phyloP scores from a whole-genome alignment of 768 basidiomycete genomes.

The Rhodotorula kratochvilovae region DNA sequence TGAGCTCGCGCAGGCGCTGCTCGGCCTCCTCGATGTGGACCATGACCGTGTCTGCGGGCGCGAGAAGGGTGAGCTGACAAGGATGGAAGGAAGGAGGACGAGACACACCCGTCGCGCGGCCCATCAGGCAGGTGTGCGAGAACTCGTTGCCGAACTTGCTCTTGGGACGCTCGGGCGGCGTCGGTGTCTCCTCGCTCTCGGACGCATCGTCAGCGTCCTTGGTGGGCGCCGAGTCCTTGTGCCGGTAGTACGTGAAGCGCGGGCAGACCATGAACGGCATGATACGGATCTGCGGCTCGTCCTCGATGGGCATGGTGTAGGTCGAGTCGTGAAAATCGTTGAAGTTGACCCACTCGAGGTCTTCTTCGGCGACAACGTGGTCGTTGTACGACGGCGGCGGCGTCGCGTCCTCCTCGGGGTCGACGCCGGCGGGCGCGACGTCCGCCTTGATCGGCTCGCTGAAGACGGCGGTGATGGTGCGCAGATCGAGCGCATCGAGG shows the following conservation, averaged over 20 bases:
- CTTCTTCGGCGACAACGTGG: slow-evolving; percentile 29
- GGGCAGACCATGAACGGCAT: slow-evolving; percentile 73
- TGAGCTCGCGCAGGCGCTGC: slow-evolving; percentile 32
- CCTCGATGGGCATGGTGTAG: slow-evolving; percentile 55
- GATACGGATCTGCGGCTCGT: slow-evolving; percentile 61
- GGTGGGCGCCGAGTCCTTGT: slow-evolving; percentile 18
- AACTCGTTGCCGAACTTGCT: slow-evolving; percentile 78
- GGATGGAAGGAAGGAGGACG: background rate
- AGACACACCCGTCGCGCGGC: slow-evolving; percentile 48
- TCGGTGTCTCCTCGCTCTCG: background rate
- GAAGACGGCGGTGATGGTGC: slow-evolving; percentile 73
- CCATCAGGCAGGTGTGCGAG: slow-evolving; percentile 75
- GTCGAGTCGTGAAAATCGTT: slow-evolving; percentile 80
- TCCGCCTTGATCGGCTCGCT: slow-evolving; percentile 63
- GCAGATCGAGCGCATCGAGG: slow-evolving; percentile 68
- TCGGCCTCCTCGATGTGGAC: slow-evolving; percentile 37
- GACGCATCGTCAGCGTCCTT: slow-evolving; percentile 19
- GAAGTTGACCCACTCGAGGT: slow-evolving; percentile 61
- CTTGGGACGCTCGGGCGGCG: slow-evolving; percentile 10
- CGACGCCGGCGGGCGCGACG: slow-evolving; percentile 50
- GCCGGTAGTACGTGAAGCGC: slow-evolving; percentile 67
- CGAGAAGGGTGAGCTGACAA: background rate
- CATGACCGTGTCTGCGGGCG: slow-evolving; percentile 31
- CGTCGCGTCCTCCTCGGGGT: slow-evolving; percentile 28
- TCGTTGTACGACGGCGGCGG: slow-evolving; percentile 1